Base-by-base conservation (phyloP, 495 filamentous ascomycete genomes). In the Baudoinia panamericana region DNA sequence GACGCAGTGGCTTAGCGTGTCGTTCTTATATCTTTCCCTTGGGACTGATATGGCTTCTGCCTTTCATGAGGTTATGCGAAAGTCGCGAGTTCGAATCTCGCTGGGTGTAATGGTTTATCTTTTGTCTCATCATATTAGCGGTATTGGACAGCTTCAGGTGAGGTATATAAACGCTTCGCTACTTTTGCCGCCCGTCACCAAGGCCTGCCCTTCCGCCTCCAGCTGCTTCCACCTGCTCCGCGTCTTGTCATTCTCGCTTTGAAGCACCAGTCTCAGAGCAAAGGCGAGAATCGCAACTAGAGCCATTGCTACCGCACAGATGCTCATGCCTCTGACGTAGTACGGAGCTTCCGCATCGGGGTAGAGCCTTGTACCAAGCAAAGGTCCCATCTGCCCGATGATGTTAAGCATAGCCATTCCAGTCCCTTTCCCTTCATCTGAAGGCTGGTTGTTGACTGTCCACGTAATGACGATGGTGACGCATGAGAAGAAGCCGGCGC, bases 401-500 rank as follows among this genome's bases (percentile, higher is more conserved):
- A 73, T 45, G 42, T 78, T 76, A 9, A 78, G 46, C 21, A 78
- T 61, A 9, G 67, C 66, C 20, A 78, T 65, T 30, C 72, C 72
- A 0, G 71, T 67, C 0, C 73, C 75, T 25, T 72, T 72, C 43
- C 68, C 65, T 10, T 48, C 48, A 33, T 75, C 68, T 12, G 64
- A 67, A 32, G 58, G 53, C 34, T 56, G 54, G 25, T 56, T 56
- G 33, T 56, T 76, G 58, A 78, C 65, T 13, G 70, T 73, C 73
- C 73, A 77, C 29, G 73, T 76, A 44, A 78, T 74, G 40, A 78
- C 72, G 9, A 77, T 54, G 0, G 74, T 75, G 43, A 77, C 67
- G 9, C 66, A 66, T 9, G 69, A 71, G 58, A 78, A 78, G 60
- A 78, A 78, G 7, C 74, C 74, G 1, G 64, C 56, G 8, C 60